Percentiles rank a stretch among this genome's conserved stretches.
Conservation (phyloP, 441 rosid species). For the Biscutella auriculata region DNA sequence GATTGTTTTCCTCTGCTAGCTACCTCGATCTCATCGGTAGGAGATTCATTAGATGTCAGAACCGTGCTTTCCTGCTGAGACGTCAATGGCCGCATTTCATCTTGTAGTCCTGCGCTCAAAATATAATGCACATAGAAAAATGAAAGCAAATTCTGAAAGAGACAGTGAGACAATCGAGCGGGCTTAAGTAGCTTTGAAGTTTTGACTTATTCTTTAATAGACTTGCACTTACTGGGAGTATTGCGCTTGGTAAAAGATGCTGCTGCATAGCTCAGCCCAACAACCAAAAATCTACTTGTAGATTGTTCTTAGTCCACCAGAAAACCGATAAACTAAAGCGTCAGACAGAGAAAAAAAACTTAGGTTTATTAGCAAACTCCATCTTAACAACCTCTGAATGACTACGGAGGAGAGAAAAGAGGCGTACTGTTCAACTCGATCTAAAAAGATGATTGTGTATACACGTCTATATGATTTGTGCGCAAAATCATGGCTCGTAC, state of each 20-base stretch:
- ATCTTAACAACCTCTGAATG: too few species aligned
- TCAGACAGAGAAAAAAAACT: not conserved
- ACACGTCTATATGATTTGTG: not conserved
- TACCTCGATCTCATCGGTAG: slow-evolving; percentile 23
- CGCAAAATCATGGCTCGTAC: not conserved
- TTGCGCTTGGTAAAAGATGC: slow-evolving; percentile 44
- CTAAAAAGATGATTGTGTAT: not conserved
- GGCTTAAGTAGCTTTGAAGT: not conserved
- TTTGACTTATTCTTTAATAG: too few species aligned
- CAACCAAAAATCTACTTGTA: slow-evolving; percentile 48
- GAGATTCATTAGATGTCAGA: slow-evolving; percentile 25
- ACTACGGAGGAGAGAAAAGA: not conserved
- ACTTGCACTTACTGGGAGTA: slow-evolving; percentile 42
- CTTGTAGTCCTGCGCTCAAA: slow-evolving; percentile 40
- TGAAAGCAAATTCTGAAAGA: not conserved
- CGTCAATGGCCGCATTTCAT: slow-evolving; percentile 57
- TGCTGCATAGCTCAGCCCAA: slow-evolving; percentile 51
- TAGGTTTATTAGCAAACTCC: not conserved
- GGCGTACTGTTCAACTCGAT: not conserved
- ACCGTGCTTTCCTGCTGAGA: slow-evolving; percentile 42
- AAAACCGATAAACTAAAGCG: slow-evolving; percentile 9
- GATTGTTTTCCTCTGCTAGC: slow-evolving; percentile 20
- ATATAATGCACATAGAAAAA: not conserved
- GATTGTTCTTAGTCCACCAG: slow-evolving; percentile 51
- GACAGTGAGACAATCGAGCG: not conserved